Percentiles rank a stretch among this genome's conserved stretches.
Evolutionary conservation across 805 yeast genomes (phyloP).

Genomic region (Candida orba): DNA sequence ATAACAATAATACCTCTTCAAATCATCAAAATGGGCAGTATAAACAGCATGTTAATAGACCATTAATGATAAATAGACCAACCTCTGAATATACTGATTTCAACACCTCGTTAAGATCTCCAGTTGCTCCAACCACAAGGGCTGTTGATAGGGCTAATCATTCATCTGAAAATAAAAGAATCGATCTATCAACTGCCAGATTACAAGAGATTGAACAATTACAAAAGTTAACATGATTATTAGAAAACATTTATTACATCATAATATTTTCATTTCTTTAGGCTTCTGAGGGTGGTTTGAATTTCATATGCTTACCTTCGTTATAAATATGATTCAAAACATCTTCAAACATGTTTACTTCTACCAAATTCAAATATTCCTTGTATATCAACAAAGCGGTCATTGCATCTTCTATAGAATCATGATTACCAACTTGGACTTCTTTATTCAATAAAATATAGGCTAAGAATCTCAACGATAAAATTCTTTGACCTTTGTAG

Average conservation of each 20-base stretch:
- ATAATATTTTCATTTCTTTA: not conserved
- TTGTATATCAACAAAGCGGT: constrained; percentile 77
- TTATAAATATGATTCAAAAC: constrained; percentile 60
- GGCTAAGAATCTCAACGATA: constrained; percentile 81
- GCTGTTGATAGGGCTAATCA: constrained; percentile 31
- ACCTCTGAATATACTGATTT: not conserved
- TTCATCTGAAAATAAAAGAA: constrained; percentile 19
- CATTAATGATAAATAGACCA: constrained; percentile 4
- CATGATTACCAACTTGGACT: constrained; percentile 92
- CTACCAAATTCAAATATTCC: constrained; percentile 57
- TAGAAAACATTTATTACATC: not conserved
- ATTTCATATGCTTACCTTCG: constrained; percentile 42
- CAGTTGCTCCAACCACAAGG: constrained; percentile 31
- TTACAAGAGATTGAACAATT: constrained; percentile 15
- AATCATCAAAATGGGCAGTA: not conserved
- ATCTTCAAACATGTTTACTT: constrained; percentile 50
- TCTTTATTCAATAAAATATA: constrained; percentile 65
- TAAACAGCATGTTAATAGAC: constrained; percentile 11
- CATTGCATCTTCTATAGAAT: constrained; percentile 92
- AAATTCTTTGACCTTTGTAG: constrained; percentile 67
- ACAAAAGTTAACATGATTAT: constrained; percentile 15
- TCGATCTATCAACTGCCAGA: constrained; percentile 21
- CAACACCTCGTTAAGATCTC: constrained; percentile 8
- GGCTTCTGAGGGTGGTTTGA: constrained; percentile 22
- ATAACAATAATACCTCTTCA: constrained; percentile 6